Evolutionary conservation across 495 filamentous ascomycete species (phyloP), one percentile per base, ranked within the genome.

Genomic region (Annulohypoxylon bovei): DNA sequence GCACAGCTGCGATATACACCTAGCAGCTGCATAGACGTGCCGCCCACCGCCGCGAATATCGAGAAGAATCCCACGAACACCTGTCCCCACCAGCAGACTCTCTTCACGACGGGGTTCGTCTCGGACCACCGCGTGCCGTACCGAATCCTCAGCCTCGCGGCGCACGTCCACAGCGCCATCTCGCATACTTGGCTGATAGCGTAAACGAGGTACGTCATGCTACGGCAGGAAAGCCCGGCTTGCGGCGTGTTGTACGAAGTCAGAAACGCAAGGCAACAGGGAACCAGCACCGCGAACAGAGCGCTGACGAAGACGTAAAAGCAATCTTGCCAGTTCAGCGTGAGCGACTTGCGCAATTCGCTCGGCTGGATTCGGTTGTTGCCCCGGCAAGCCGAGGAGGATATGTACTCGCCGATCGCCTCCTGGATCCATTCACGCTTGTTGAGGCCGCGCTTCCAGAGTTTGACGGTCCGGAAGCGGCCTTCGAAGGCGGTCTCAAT

Each of bases 131-230:
- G 53, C n/a, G 25, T 58, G 46, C 68, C 74, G 42, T 70, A 73
- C 39, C 53, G 54, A 42, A 78, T 49, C 37, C 58, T 53, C 22
- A 68, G 58, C 25, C 53, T 72, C 22, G 69, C 68, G 27, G 68
- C 66, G 11, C 53, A 67, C 18, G 65, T 69, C 71, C 75, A 83
- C 3, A 82, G 58, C 2, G 67, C 33, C 39, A 81, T 77, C 50
- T 81, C 75, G 28, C 67, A 69, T 6, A 79, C 53, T 54, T 86
- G 84, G 30, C 72, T 72, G 5, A 74, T 67, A 32, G 74, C 75
- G 39, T 84, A 86, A 9, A 83, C 57, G 1, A 82, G 53, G 32
- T 82, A 79, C 6, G 77, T 83, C 14, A 85, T 50, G 11, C 71
- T 76, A 5, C 83, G 73, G 30, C 84, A 86, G 2, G 77, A 77